Percentiles rank a stretch among this genome's conserved stretches.
Evolutionary conservation across 768 basidiomycete species (phyloP).

Genomic region (Terana coerulea): DNA sequence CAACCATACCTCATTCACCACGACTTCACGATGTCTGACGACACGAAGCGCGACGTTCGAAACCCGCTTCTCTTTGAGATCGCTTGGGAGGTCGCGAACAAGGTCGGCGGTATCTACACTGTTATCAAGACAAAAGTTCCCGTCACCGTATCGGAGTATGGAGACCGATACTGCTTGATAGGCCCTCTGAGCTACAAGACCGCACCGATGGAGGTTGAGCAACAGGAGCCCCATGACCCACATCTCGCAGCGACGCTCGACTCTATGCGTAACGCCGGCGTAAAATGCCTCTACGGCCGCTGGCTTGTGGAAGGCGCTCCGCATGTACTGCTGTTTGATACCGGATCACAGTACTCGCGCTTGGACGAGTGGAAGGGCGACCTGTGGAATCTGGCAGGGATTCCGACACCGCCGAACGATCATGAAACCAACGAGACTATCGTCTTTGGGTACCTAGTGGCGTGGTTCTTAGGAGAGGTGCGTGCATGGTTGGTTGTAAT

Average conservation of each 20-base stretch:
- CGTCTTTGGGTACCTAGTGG: conserved; percentile 95
- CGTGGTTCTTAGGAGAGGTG: conserved; percentile 99
- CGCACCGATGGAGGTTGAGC: conserved; percentile 98
- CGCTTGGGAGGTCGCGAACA: conserved; percentile 99
- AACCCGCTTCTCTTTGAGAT: conserved; percentile 87
- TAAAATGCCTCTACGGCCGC: conserved; percentile 92
- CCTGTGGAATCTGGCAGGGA: conserved; percentile 97
- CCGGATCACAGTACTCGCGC: conserved; percentile 77
- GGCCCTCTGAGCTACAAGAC: conserved; percentile 99
- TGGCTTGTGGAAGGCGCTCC: conserved; percentile 99
- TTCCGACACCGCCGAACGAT: conserved; percentile 94
- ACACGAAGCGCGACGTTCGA: conserved; percentile 64
- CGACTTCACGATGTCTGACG: conserved; percentile 23
- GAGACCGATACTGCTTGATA: conserved; percentile 92
- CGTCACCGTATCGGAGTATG: conserved; percentile 94
- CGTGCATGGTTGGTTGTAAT: conserved; percentile 22
- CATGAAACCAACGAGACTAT: conserved; percentile 99
- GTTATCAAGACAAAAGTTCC: conserved; percentile 99
- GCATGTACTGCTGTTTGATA: conserved; percentile 93
- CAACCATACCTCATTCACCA: not conserved
- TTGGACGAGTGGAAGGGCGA: conserved; percentile 99
- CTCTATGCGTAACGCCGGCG: conserved; percentile 84
- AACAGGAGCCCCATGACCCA: conserved; percentile 82
- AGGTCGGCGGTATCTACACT: conserved; percentile 98
- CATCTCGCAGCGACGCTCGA: conserved; percentile 72